Conservation (phyloP, 352 stramenopile genomes). For the Globisporangium cylindrosporum region DNA sequence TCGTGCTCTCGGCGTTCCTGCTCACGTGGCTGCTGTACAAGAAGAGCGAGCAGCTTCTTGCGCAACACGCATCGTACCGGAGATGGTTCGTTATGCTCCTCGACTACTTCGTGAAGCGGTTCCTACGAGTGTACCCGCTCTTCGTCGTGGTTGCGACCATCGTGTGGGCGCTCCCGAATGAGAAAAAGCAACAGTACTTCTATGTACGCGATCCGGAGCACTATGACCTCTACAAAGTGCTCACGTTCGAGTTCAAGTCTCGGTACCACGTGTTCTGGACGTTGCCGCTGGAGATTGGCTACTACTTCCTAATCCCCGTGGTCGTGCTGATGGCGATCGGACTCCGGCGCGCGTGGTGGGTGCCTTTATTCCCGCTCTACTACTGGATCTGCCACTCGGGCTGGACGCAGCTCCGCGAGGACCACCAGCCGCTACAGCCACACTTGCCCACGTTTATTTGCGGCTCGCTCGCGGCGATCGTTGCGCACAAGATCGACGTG, state of each 20-base stretch:
- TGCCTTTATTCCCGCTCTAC: constrained; percentile 19
- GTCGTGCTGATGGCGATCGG: constrained; percentile 20
- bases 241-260: constrained; percentile 23
- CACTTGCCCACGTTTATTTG: constrained; percentile 36
- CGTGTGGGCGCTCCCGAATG: constrained; percentile 30
- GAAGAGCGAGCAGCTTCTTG: constrained; percentile 18
- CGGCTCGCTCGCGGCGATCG: constrained; percentile 30
- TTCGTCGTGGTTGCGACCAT: constrained; percentile 33
- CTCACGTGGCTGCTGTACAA: constrained; percentile 22
- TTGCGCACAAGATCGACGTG: constrained; percentile 23
- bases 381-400: constrained; percentile 20
- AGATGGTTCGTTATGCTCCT: constrained; percentile 18
- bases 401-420: constrained; percentile 19
- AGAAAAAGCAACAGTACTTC: constrained; percentile 31
- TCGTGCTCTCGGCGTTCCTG: constrained; percentile 26
- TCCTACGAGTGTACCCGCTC: constrained; percentile 58
- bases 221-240: constrained; percentile 35
- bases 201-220: constrained; percentile 3
- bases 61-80: constrained; percentile 8
- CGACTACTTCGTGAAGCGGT: constrained; percentile 52
- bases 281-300: constrained; percentile 42
- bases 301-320: constrained; percentile 38
- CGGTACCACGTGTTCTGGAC: constrained; percentile 53
- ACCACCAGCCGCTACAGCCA: constrained; percentile 25
- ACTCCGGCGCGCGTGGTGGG: constrained; percentile 18